Evolutionary conservation across 2,329 filamentous ascomycete genomes (phyloP).

Genomic region (Penicillium sclerotiorum): DNA sequence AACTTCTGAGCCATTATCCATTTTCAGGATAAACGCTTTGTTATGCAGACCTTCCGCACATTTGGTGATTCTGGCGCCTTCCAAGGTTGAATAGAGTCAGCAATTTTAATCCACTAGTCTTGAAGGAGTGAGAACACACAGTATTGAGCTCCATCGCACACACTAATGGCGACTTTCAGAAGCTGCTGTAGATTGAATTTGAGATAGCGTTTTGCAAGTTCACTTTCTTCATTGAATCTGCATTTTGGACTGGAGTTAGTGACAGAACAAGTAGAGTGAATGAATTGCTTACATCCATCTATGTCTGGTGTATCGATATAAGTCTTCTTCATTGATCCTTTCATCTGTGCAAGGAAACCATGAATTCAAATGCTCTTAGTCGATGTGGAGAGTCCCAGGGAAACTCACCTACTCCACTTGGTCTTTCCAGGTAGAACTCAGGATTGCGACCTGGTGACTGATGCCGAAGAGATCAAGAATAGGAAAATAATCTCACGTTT

Average conservation of each 20-base stretch:
- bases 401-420: constrained; percentile 12
- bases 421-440: no score
- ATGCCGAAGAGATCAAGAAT: no score
- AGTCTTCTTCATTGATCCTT: constrained; percentile 14
- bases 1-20: constrained; percentile 33
- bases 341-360: no score
- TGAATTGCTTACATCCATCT: constrained; percentile 22
- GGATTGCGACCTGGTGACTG: no score
- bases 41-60: constrained; percentile 37
- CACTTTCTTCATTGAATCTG: constrained; percentile 32
- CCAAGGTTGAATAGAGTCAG: not conserved
- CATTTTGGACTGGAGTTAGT: not conserved
- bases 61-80: constrained; percentile 33
- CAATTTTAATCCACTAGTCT: not conserved
- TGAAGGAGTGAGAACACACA: constrained; percentile 21
- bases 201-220: constrained; percentile 31
- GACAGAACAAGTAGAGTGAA: not conserved
- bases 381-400: no score
- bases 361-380: no score
- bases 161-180: constrained; percentile 26
- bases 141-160: constrained; percentile 27
- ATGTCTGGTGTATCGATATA: constrained; percentile 23
- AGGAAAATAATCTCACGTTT: no score
- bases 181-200: constrained; percentile 33
- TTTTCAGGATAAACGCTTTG: constrained; percentile 40